Base-by-base conservation (phyloP, 345 rosid genomes). In the Firmiana major region DNA sequence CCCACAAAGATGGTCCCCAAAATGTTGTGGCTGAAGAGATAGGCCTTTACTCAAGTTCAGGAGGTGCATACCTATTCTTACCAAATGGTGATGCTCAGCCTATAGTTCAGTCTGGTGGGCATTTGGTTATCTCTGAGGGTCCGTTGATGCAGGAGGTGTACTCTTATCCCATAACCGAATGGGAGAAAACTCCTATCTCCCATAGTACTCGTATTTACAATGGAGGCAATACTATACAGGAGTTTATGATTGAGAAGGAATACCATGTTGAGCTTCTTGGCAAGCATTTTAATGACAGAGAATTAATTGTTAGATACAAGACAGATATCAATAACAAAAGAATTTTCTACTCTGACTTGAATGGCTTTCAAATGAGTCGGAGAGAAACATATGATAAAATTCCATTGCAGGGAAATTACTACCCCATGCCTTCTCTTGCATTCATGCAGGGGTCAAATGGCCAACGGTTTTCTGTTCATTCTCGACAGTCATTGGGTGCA, bases 361-460 rank as follows among this genome's bases (percentile, higher is more conserved):
- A 96, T 86, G 99, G 98, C 70, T 96, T 96, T 83, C 99, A 94
- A 88, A 90, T 92, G 99, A 92, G 97, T 80, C 86, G 99, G 79
- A 89, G 99, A 81, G 97, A 96, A 85, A 89, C 94, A 49, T 96
- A 94, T 75, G 86, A 89, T 80, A 96, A 96, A 92, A 96, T 96
- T 79, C 99, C 99, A 0, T 84, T 96, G 83, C 97, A 94, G 85
- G 99, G 99, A 75, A 96, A 94, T 82, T 94, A 92, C 86, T 96
- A 96, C 82, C 99, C 99, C 1, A 96, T 96, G 97, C 98, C 99
- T 42, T 86, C 98, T 43, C 93, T 94, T 2, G 94, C 97, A 34
- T 96, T 94, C 86, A 81, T 96, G 77, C 97, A 91, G 82, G 98
- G 98, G 76, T 86, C 95, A 42, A 83, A 87, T 26, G 98, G 99